Evolutionary conservation across 441 rosid species (phyloP).

Genomic region (Brassica balearica): DNA sequence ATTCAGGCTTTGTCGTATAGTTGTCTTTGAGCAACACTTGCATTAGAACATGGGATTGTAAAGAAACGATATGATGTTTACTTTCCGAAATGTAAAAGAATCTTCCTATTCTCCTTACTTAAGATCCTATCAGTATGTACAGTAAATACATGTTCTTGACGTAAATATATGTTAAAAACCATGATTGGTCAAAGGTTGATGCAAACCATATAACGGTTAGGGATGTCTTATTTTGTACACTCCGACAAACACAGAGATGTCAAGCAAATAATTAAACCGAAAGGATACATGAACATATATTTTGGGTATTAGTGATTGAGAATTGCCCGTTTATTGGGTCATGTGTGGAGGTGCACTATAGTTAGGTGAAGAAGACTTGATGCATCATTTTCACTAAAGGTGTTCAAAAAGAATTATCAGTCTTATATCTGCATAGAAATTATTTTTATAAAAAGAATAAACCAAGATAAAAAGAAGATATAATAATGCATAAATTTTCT

Average conservation of each 20-base stretch:
- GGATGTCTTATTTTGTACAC: slow-evolving; percentile 1
- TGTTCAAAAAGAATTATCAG: slow-evolving; percentile 45
- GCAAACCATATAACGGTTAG: slow-evolving; percentile 5
- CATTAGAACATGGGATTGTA: slow-evolving; percentile 33
- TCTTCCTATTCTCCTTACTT: slow-evolving; percentile 6
- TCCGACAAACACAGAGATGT: slow-evolving; percentile 7
- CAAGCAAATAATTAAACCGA: background rate
- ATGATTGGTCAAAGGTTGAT: slow-evolving; percentile 4
- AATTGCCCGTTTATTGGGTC: slow-evolving; percentile 28
- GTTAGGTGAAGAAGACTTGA: slow-evolving; percentile 35
- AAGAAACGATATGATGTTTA: slow-evolving; percentile 19
- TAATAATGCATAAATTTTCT: slow-evolving; percentile 33
- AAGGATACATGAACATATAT: slow-evolving; percentile 20
- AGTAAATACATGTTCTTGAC: background rate
- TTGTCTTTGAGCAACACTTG: slow-evolving; percentile 33
- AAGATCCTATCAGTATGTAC: background rate
- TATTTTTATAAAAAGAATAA: slow-evolving; percentile 43
- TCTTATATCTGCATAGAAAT: slow-evolving; percentile 36
- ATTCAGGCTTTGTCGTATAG: slow-evolving; percentile 52
- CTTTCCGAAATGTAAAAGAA: background rate
- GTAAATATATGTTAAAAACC: background rate
- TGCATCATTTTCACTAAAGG: slow-evolving; percentile 56
- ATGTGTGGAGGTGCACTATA: slow-evolving; percentile 40
- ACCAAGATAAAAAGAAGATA: slow-evolving; percentile 29
- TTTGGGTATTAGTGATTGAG: slow-evolving; percentile 32